These are phyloP conservation scores for Hypomontagnella submonticulosa DNA, from an alignment of 495 filamentous ascomycete species.

Conservation along the genomic window DNA sequence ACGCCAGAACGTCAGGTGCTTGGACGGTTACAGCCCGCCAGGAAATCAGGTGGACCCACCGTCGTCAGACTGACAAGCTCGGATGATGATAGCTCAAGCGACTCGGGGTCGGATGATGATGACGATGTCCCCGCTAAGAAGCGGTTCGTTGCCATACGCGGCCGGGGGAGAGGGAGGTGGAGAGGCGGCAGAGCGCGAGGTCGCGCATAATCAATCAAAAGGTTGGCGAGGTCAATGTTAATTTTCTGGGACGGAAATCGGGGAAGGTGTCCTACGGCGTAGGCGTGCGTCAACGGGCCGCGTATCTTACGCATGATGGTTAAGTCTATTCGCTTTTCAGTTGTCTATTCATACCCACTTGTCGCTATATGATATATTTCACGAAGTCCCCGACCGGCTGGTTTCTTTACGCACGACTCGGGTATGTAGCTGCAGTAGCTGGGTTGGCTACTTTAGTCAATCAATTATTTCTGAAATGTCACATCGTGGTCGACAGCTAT, in stretches of 20 bases:
- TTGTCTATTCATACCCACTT: too few species aligned
- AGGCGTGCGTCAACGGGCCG: too few species aligned
- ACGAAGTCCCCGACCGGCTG: too few species aligned
- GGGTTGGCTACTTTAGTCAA: too few species aligned
- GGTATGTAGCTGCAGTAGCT: too few species aligned
- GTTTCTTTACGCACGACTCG: too few species aligned
- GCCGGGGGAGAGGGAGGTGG: conserved; percentile 38
- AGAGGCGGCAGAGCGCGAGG: conserved; percentile 22
- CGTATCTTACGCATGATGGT: too few species aligned
- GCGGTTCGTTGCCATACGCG: conserved; percentile 19
- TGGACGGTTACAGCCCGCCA: background rate
- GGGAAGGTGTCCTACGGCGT: too few species aligned
- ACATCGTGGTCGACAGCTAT: too few species aligned
- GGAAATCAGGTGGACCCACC: conserved; percentile 33
- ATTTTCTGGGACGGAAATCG: background rate
- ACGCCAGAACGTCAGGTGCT: conserved; percentile 31
- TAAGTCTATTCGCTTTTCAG: too few species aligned
- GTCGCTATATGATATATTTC: too few species aligned
- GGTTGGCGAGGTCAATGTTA: background rate
- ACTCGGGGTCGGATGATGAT: conserved; percentile 33
- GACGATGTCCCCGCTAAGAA: conserved; percentile 20
- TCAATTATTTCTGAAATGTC: too few species aligned
- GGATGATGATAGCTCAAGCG: conserved; percentile 17
- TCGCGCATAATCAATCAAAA: conserved; percentile 8
- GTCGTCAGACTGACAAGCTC: conserved; percentile 37